Percentiles rank a stretch among this genome's conserved stretches.
Conservation (phyloP, 1,284 basidiomycete genomes). For the Violaceomyces palustris region DNA sequence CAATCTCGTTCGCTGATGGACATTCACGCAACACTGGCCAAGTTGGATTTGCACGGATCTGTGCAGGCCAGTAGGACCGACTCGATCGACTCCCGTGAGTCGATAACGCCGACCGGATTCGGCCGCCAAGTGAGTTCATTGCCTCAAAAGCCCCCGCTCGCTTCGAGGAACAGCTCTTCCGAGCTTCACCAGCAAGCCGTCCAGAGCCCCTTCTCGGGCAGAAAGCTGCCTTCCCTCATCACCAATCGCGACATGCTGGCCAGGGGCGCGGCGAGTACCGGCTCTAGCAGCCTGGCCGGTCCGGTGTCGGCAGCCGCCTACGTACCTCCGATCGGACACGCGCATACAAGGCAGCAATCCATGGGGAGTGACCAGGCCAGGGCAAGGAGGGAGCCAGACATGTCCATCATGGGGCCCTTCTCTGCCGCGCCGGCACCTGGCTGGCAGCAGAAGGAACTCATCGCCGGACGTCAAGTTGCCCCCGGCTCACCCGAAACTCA, state of each 20-base stretch:
- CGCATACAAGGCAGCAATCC: slow-evolving; percentile 19
- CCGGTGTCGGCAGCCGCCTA: slow-evolving; percentile 28
- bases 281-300: slow-evolving; percentile 1
- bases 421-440: slow-evolving; percentile 16
- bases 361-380: not conserved
- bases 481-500: not conserved
- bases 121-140: not conserved
- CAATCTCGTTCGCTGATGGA: slow-evolving; percentile 10
- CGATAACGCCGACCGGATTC: not conserved
- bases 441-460: slow-evolving; percentile 22
- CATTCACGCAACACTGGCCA: slow-evolving; percentile 10
- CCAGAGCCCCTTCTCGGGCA: slow-evolving; percentile 1
- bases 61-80: slow-evolving; percentile 13
- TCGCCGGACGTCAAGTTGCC: slow-evolving; percentile 4
- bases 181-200: slow-evolving; percentile 2
- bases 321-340: slow-evolving; percentile 37
- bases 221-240: slow-evolving; percentile 36
- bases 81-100: not conserved
- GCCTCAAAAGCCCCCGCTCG: slow-evolving; percentile 4
- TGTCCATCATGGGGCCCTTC: slow-evolving; percentile 29
- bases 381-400: not conserved
- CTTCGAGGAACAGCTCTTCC: slow-evolving; percentile 4
- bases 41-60: slow-evolving; percentile 21
- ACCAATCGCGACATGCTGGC: slow-evolving; percentile 38
- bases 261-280: slow-evolving; percentile 6